phyloP scores from a whole-genome alignment of 1,284 basidiomycete genomes.

The Fistulina hepatica region DNA sequence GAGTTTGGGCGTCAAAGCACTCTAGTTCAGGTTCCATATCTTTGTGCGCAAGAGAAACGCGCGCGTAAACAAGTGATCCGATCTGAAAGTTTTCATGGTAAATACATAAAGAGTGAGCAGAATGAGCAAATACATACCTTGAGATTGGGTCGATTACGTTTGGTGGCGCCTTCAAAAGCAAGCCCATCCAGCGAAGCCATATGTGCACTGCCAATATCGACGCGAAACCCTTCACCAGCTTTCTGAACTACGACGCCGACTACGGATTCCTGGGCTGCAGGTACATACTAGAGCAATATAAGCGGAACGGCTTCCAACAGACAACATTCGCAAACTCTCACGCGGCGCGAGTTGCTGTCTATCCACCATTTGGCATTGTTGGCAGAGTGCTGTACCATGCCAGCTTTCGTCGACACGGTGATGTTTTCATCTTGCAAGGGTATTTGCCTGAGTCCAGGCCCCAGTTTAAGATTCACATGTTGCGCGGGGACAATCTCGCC shows the following conservation, averaged over 20 bases:
- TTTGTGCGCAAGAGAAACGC: constrained; percentile 76
- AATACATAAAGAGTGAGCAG: background rate
- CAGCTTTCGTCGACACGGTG: constrained; percentile 48
- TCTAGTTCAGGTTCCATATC: constrained; percentile 87
- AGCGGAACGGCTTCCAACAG: background rate
- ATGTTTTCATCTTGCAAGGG: constrained; percentile 22
- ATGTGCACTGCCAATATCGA: constrained; percentile 77
- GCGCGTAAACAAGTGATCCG: constrained; percentile 70
- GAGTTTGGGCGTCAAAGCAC: constrained; percentile 78
- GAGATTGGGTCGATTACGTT: constrained; percentile 73
- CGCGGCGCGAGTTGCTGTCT: constrained; percentile 66
- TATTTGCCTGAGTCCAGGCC: constrained; percentile 58
- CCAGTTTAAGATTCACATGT: constrained; percentile 69
- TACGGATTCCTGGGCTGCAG: constrained; percentile 71
- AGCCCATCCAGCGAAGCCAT: constrained; percentile 66
- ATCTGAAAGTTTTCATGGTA: constrained; percentile 36
- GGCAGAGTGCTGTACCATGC: constrained; percentile 52
- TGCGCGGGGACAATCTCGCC: constrained; percentile 58
- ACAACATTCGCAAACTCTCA: constrained; percentile 27
- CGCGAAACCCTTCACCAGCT: constrained; percentile 69
- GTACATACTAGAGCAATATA: constrained; percentile 53
- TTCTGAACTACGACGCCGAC: constrained; percentile 62
- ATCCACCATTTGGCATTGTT: constrained; percentile 73
- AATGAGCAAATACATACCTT: constrained; percentile 40
- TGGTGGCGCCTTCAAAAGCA: constrained; percentile 80